phyloP scores from a whole-genome alignment of 1,284 basidiomycete genomes.

The Xanthoconium separans region DNA sequence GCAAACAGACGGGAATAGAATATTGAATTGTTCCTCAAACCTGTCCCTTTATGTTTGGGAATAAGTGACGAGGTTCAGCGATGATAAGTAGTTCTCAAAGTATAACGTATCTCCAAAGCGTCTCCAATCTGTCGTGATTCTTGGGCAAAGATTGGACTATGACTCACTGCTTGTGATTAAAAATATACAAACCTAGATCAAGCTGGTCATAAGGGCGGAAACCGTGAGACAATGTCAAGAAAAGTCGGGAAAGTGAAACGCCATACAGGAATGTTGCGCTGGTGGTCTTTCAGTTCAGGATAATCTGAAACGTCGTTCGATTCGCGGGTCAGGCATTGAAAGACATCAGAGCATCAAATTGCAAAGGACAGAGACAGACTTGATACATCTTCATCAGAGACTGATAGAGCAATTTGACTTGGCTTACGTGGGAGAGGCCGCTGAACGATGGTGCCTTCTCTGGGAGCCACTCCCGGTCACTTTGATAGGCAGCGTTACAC shows the following conservation, averaged over 20 bases:
- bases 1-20: background rate
- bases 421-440: background rate
- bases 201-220: background rate
- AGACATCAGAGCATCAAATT: background rate
- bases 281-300: background rate
- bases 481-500: too few species aligned
- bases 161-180: background rate
- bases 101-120: background rate
- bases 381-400: background rate
- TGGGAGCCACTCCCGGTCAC: background rate
- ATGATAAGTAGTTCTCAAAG: background rate
- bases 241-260: background rate
- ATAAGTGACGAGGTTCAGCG: background rate
- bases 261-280: background rate
- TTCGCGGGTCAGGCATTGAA: background rate
- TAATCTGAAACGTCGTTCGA: background rate
- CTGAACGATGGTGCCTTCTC: background rate
- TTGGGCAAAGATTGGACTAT: background rate
- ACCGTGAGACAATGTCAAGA: background rate
- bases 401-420: background rate
- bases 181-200: background rate
- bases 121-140: background rate
- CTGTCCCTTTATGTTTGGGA: conserved; percentile 12
- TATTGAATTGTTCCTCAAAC: background rate
- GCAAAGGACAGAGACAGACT: background rate